Conservation (phyloP, 306 rosid species). For the Medicago ruthenica region DNA sequence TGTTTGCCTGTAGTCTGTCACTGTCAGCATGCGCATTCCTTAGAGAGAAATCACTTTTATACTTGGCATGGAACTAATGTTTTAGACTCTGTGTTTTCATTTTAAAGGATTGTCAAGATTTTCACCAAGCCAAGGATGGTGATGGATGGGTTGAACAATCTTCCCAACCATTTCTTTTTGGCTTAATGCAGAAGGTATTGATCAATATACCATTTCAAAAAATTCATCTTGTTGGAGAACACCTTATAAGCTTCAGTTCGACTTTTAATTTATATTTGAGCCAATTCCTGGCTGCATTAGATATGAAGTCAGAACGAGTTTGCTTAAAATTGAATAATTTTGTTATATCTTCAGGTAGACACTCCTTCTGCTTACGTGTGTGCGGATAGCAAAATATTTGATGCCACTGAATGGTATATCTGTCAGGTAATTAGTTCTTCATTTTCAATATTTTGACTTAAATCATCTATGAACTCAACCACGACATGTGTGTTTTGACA, state of each 20-base stretch:
- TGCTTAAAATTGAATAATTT: conserved; percentile 29
- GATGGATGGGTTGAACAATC: conserved; percentile 99
- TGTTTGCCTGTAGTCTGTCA: conserved; percentile 23
- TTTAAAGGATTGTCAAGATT: conserved; percentile 91
- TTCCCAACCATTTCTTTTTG: conserved; percentile 87
- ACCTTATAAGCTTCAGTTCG: conserved; percentile 14
- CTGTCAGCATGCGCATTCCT: conserved; percentile 25
- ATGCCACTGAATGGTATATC: conserved; percentile 96
- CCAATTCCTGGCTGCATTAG: conserved; percentile 24
- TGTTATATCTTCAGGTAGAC: conserved; percentile 65
- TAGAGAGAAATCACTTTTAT: conserved; percentile 6
- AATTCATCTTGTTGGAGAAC: conserved; percentile 16
- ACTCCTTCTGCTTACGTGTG: conserved; percentile 82
- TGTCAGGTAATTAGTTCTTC: conserved; percentile 77
- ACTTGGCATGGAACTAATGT: conserved; percentile 30
- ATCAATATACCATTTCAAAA: conserved; percentile 21
- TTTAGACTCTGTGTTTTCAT: conserved; percentile 39
- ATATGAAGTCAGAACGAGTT: conserved; percentile 27
- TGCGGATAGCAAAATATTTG: conserved; percentile 86
- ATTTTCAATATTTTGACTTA: conserved; percentile 17
- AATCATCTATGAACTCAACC: conserved; percentile 1
- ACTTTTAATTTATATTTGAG: conserved; percentile 12
- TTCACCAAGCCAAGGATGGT: conserved; percentile 97
- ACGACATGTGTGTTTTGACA: conserved; percentile 1
- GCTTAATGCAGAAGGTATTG: conserved; percentile 89